Percentiles rank a stretch among this genome's conserved stretches.
phyloP scores from a whole-genome alignment of 2,329 filamentous ascomycete genomes.

The Pseudopyricularia javanii region DNA sequence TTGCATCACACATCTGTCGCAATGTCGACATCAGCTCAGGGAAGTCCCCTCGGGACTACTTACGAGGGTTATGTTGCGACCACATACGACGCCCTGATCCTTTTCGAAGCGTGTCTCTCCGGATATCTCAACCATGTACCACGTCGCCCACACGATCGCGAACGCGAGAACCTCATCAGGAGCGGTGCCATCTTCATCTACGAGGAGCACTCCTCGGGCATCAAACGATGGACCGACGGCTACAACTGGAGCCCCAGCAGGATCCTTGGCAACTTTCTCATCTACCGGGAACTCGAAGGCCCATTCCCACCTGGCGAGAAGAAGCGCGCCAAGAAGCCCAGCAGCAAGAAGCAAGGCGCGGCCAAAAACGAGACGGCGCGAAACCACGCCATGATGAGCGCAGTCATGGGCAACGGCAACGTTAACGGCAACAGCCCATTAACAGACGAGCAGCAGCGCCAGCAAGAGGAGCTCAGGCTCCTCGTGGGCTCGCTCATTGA shows the following conservation, averaged over 20 bases:
- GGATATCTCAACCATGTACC: conserved; percentile 65
- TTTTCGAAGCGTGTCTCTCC: conserved; percentile 68
- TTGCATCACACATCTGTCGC: not conserved
- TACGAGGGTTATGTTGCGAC: conserved; percentile 46
- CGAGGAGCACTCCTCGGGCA: conserved; percentile 79
- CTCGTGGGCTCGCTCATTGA: conserved; percentile 78
- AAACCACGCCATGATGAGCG: not conserved
- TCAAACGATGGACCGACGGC: conserved; percentile 91
- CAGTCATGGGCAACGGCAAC: not conserved
- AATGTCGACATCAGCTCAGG: not conserved
- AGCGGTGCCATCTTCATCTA: conserved; percentile 88
- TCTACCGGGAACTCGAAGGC: conserved; percentile 72
- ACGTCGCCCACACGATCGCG: conserved; percentile 75
- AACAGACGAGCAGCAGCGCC: not conserved
- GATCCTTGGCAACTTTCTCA: conserved; percentile 72
- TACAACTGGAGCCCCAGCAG: conserved; percentile 83
- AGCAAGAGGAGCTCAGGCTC: conserved; percentile 20
- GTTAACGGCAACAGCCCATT: not conserved
- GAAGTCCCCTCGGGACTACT: not conserved
- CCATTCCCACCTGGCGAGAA: conserved; percentile 74
- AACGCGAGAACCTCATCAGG: conserved; percentile 62
- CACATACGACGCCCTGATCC: conserved; percentile 63
- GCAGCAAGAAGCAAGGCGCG: conserved; percentile 27
- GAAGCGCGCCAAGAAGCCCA: conserved; percentile 64
- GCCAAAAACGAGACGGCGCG: not conserved